A percentile compares a stretch with the other conserved stretches of the same genome.
phyloP scores from a whole-genome alignment of 371 early-diverging fungal genomes.

The Mortierella sp. region DNA sequence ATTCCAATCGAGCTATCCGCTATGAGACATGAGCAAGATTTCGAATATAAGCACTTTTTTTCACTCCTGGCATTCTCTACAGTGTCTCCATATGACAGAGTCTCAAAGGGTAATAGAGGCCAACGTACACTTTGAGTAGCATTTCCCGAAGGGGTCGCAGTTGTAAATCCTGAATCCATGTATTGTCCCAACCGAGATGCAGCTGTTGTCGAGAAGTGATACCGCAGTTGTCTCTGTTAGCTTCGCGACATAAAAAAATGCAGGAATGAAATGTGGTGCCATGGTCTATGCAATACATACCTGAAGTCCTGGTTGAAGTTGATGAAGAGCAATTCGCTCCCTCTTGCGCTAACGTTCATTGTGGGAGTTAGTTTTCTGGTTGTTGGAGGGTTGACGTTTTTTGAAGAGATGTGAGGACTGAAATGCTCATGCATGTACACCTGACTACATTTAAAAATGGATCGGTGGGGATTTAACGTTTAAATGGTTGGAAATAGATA shows the following conservation, averaged over 20 bases:
- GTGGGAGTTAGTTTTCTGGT: too few relatives aligned
- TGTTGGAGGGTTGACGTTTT: too few relatives aligned
- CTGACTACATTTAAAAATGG: too few relatives aligned
- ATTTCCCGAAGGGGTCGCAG: conserved; percentile 95
- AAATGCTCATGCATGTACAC: too few relatives aligned
- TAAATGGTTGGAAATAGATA: too few relatives aligned
- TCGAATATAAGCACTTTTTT: neutral
- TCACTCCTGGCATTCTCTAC: neutral
- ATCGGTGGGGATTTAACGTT: too few relatives aligned
- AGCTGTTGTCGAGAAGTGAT: conserved; percentile 61
- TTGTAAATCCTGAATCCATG: conserved; percentile 93
- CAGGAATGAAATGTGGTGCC: too few relatives aligned
- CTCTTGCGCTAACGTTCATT: conserved; percentile 59
- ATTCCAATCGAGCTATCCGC: conserved; percentile 91
- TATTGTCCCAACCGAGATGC: conserved; percentile 91
- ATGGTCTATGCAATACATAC: conserved; percentile 55
- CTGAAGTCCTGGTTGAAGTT: conserved; percentile 96
- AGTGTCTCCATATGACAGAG: neutral
- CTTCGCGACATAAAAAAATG: too few relatives aligned
- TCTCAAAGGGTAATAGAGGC: neutral
- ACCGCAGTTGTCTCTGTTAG: too few relatives aligned
- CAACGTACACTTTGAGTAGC: conserved; percentile 80
- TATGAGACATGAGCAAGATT: conserved; percentile 20
- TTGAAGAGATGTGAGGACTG: too few relatives aligned
- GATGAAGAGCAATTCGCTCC: conserved; percentile 75